These are phyloP conservation scores for Calocera cornea DNA, from an alignment of 768 basidiomycete genomes.

Conservation along the genomic window DNA sequence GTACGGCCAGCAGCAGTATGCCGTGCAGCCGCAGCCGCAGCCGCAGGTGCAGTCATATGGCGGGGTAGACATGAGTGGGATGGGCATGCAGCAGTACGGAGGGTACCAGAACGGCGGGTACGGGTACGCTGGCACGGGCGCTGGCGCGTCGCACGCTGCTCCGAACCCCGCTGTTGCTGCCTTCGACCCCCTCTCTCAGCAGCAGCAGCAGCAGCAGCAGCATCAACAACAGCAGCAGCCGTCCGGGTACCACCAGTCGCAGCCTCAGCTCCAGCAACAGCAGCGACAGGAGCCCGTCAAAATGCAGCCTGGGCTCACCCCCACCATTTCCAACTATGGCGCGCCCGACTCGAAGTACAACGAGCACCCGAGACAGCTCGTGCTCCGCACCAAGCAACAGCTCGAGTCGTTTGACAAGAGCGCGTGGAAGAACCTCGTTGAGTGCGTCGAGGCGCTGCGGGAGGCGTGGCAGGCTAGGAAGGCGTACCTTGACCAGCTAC, in stretches of 20 bases:
- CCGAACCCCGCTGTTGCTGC: background rate
- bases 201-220: background rate
- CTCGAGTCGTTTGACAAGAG: background rate
- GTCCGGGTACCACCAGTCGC: background rate
- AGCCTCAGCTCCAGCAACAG: background rate
- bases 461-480: background rate
- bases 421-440: background rate
- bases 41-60: background rate
- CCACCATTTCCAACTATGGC: background rate
- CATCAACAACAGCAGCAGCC: background rate
- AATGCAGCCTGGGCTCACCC: background rate
- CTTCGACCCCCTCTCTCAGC: background rate
- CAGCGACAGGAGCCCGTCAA: background rate
- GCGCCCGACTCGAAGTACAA: slow-evolving; percentile 3
- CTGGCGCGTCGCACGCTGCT: background rate
- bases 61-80: background rate
- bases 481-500: background rate
- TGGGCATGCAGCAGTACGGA: background rate
- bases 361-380: background rate
- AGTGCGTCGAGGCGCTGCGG: background rate
- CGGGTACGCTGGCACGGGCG: background rate
- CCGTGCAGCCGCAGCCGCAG: background rate
- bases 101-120: slow-evolving; percentile 1
- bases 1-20: slow-evolving; percentile 3
- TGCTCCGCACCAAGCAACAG: background rate